Conservation (phyloP, 305 asterid genomes). For the Ajuga reptans region DNA sequence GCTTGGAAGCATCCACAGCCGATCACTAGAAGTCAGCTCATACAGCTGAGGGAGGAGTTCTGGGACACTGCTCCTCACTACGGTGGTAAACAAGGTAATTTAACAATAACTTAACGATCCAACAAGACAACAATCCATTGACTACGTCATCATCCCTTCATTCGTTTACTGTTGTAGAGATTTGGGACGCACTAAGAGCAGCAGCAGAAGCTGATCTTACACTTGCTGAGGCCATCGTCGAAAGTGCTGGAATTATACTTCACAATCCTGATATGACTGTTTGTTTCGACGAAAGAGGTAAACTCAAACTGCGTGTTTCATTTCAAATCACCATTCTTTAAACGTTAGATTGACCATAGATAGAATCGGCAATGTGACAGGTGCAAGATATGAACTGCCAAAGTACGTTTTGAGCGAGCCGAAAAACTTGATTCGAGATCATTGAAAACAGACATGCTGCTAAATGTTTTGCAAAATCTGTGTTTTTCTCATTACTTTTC, state of each 20-base stretch:
- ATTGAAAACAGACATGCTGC: constrained; percentile 25
- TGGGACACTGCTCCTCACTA: constrained; percentile 96
- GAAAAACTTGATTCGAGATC: constrained; percentile 54
- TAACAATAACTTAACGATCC: neutral
- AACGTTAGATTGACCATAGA: too few species aligned
- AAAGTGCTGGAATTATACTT: constrained; percentile 60
- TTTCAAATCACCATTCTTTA: too few species aligned
- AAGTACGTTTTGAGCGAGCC: constrained; percentile 85
- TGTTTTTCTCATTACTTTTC: neutral
- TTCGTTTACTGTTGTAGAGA: constrained; percentile 31
- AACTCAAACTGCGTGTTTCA: neutral
- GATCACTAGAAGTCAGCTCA: constrained; percentile 66
- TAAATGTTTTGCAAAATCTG: neutral
- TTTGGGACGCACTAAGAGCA: constrained; percentile 79
- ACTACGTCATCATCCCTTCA: neutral
- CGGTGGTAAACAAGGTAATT: constrained; percentile 74
- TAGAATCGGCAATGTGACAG: constrained; percentile 30
- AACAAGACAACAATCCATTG: too few species aligned
- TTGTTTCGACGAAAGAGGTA: constrained; percentile 72
- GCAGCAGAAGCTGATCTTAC: constrained; percentile 67
- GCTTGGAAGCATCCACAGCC: constrained; percentile 92
- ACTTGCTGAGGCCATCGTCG: constrained; percentile 54
- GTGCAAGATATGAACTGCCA: constrained; percentile 75
- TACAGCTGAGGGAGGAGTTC: constrained; percentile 74
- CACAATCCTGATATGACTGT: constrained; percentile 65